phyloP scores from a whole-genome alignment of 2,329 filamentous ascomycete genomes.

The Paecilomyces sp. region DNA sequence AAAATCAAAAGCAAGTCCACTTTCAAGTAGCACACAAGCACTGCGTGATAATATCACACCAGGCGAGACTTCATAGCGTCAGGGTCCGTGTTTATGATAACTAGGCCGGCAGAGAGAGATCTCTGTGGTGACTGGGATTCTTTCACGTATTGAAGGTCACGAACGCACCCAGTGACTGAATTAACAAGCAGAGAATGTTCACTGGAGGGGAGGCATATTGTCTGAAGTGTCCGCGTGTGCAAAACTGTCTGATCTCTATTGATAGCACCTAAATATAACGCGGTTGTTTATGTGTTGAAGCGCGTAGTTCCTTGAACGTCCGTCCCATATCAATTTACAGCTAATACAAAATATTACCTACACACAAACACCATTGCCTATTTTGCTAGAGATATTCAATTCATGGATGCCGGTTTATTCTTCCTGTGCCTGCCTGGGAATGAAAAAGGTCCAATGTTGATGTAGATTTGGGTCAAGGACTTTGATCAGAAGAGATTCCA shows the following conservation, averaged over 20 bases:
- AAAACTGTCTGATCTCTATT: not conserved
- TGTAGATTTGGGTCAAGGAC: no score
- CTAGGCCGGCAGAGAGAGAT: not conserved
- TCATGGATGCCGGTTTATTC: not conserved
- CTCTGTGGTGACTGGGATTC: not conserved
- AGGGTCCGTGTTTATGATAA: not conserved
- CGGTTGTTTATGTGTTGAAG: not conserved
- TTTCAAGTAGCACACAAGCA: not conserved
- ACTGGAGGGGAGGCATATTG: not conserved
- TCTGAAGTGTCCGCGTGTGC: not conserved
- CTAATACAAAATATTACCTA: not conserved
- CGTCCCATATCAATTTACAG: not conserved
- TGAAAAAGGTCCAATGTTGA: not conserved
- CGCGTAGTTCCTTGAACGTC: not conserved
- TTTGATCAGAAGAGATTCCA: no score
- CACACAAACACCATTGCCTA: not conserved
- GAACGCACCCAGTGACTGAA: not conserved
- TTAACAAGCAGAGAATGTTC: not conserved
- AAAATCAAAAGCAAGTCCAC: not conserved
- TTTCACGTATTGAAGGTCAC: not conserved
- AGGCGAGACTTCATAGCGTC: not conserved
- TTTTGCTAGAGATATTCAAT: not conserved
- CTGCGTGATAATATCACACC: not conserved
- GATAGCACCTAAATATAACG: not conserved
- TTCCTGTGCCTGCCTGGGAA: not conserved